Conservation (phyloP, 2,329 filamentous ascomycete genomes). For the Apiospora hydei region DNA sequence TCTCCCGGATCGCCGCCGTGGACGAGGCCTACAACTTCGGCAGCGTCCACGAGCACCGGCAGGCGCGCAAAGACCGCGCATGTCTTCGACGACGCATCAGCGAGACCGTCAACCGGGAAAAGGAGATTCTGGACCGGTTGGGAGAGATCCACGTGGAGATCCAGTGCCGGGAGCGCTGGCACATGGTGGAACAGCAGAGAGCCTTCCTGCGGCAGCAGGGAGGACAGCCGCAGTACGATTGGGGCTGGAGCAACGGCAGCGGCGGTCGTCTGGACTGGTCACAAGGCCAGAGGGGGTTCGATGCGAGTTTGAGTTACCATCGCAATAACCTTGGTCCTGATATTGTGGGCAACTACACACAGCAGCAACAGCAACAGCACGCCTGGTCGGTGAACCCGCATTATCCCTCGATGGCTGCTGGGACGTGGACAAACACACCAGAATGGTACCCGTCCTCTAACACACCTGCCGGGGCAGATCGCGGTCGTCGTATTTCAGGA, state of each 20-base stretch:
- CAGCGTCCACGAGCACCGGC: conserved; percentile 36
- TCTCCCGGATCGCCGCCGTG: conserved; percentile 47
- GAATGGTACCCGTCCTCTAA: neutral
- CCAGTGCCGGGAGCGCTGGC: conserved; percentile 51
- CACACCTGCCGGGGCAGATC: neutral
- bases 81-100: conserved; percentile 52
- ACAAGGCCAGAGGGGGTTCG: neutral
- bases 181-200: conserved; percentile 38
- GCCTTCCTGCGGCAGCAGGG: conserved; percentile 24
- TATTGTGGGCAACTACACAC: neutral
- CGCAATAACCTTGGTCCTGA: neutral
- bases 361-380: neutral
- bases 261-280: neutral
- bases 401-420: neutral
- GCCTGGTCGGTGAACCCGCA: neutral
- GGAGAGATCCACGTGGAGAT: conserved; percentile 58
- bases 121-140: conserved; percentile 52
- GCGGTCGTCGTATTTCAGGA: neutral
- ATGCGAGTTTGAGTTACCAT: neutral
- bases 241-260: neutral
- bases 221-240: conserved; percentile 3
- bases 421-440: neutral
- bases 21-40: conserved; percentile 42
- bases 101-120: conserved; percentile 56
- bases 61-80: conserved; percentile 49